Percentiles rank a stretch among this genome's conserved stretches.
Conservation (phyloP, 192 early-diverging fungal genomes). For the Coemansia sp. region DNA sequence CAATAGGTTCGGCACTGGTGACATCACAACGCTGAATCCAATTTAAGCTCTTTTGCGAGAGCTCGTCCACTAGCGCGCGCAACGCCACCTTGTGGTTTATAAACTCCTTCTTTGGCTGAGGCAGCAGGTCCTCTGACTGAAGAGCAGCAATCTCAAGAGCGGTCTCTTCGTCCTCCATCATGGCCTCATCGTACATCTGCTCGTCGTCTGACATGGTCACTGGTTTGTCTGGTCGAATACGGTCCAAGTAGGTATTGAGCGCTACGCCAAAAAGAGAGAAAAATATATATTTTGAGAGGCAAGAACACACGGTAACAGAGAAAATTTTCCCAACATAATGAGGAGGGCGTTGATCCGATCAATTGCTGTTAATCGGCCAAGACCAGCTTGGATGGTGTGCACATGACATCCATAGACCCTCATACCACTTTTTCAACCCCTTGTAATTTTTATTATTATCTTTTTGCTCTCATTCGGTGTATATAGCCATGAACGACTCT, state of each 20-base stretch:
- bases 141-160: constrained; percentile 53
- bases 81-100: constrained; percentile 57
- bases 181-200: constrained; percentile 19
- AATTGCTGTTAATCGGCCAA: not conserved
- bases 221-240: not conserved
- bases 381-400: no score
- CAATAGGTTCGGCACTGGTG: constrained; percentile 57
- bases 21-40: constrained; percentile 74
- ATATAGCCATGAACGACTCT: not conserved
- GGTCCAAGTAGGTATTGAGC: not conserved
- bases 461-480: not conserved
- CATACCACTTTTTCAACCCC: not conserved
- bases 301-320: not conserved
- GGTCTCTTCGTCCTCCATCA: constrained; percentile 51
- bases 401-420: no score
- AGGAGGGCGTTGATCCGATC: not conserved
- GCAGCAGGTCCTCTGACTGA: constrained; percentile 21
- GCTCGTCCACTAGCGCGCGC: constrained; percentile 58
- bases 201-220: constrained; percentile 32
- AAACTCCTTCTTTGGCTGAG: constrained; percentile 33
- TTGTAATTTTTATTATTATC: not conserved
- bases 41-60: constrained; percentile 61
- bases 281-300: not conserved
- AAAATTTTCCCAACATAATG: not conserved
- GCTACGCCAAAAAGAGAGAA: not conserved